Base-by-base conservation (phyloP, 2,329 filamentous ascomycete genomes). In the Diaporthe eres region DNA sequence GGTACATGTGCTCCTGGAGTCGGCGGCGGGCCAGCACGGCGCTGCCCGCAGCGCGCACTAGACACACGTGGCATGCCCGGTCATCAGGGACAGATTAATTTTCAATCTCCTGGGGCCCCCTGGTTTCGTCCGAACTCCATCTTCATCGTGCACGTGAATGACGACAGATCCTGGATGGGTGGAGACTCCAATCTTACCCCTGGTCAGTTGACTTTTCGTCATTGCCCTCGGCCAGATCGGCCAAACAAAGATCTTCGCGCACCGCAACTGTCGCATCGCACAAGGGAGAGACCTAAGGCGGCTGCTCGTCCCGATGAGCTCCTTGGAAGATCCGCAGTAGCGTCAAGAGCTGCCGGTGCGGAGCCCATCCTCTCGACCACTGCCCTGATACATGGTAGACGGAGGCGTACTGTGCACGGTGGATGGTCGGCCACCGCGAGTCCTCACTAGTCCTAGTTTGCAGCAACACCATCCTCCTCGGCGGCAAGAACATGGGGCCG, bases 61-160 rank as follows among this genome's bases (percentile, higher is more conserved):
- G 71, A 65, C 58, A 73, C 71, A 73, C 71, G 71, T 73, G 71
- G 71, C 71, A 73, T n/a, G 47, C 71, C 71, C 71, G 71, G 71
- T 63, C 65, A 70, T 37, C 71, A 73, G 58, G 71, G 58, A 58
- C 58, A 73, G 58, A 72, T 63, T 63, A 63, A 72, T 73, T 55
- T 34, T 60, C 49, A 73, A 44, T 73, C 55, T 31, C 71, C 51
- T 73, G 47, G 25, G 12, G 13, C 47, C 58, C 58, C 71, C 71
- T 73, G 71, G 61, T 53, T 57, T 57, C 58, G 49, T 57, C 71
- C 71, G 58, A 73, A 63, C 71, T 55, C 49, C 47, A 63, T 65
- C 47, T 61, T 57, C 71, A n/a, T 73, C 47, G 58, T 39, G 71
- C 47, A 63, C 71, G 51, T 63, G 71, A 73, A 55, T 73, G 71